These are phyloP conservation scores for Ganoderma lingzhi DNA, from an alignment of 1,284 basidiomycete species.

Conservation along the genomic window DNA sequence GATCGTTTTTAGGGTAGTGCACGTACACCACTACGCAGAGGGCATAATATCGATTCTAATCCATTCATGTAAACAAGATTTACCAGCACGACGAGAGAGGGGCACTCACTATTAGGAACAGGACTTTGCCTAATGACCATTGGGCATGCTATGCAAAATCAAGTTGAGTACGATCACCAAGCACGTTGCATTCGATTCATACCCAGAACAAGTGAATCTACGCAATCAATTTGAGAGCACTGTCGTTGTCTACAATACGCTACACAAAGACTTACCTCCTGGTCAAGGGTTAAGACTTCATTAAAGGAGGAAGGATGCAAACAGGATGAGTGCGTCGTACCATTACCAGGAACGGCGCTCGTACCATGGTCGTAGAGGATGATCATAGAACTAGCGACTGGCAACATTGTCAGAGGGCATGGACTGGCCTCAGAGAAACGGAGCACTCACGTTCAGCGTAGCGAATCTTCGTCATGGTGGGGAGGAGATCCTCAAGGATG, in stretches of 20 bases:
- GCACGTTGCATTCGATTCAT: constrained; percentile 3
- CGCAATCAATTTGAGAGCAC: not conserved
- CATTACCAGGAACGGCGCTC: not conserved
- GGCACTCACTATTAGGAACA: constrained; percentile 57
- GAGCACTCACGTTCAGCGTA: constrained; percentile 31
- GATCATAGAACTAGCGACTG: constrained; percentile 30
- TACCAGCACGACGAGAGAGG: not conserved
- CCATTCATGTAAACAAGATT: not conserved
- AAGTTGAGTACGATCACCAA: not conserved
- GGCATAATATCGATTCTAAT: constrained; percentile 64
- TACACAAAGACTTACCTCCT: constrained; percentile 50
- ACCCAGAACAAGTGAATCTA: constrained; percentile 67
- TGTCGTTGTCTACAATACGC: not conserved
- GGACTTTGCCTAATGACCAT: constrained; percentile 58
- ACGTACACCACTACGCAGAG: constrained; percentile 58
- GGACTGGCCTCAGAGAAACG: no score
- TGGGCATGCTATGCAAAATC: constrained; percentile 48
- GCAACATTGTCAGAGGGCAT: not conserved
- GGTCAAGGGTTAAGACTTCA: constrained; percentile 58
- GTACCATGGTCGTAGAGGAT: constrained; percentile 33
- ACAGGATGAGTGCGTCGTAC: not conserved
- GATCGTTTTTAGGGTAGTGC: not conserved
- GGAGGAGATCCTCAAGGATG: constrained; percentile 23
- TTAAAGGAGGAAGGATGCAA: not conserved
- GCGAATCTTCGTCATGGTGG: constrained; percentile 28